Evolutionary conservation across 805 yeast genomes (phyloP).

Genomic region (Kuraishia capsulata): DNA sequence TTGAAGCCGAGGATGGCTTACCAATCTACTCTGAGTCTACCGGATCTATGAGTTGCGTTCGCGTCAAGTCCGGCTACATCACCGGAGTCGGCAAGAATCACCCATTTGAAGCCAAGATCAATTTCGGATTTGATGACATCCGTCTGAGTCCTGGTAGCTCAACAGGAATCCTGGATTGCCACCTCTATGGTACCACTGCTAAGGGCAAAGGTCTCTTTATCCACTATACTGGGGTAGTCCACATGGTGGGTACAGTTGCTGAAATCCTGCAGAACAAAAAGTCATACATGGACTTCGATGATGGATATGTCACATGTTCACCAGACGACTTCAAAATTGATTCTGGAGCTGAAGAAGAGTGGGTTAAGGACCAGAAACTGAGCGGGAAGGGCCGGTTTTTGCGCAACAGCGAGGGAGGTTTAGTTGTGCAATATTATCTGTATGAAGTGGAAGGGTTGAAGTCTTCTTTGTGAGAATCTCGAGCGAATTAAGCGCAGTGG

Average conservation of each 20-base stretch:
- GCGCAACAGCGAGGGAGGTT: conserved; percentile 31
- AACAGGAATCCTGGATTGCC: conserved; percentile 35
- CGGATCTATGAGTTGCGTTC: conserved; percentile 19
- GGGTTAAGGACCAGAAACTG: conserved; percentile 41
- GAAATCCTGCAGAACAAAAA: conserved; percentile 25
- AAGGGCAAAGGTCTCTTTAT: conserved; percentile 31
- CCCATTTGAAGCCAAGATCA: conserved; percentile 29
- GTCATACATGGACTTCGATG: conserved; percentile 27
- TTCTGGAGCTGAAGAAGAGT: conserved; percentile 32
- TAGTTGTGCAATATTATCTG: conserved; percentile 48
- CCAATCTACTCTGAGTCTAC: conserved; percentile 17
- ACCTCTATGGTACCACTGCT: conserved; percentile 34
- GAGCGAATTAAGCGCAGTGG: too few species aligned
- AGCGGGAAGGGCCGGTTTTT: conserved; percentile 54
- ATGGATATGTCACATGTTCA: conserved; percentile 39
- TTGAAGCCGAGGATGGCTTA: conserved; percentile 24
- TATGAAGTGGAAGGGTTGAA: conserved; percentile 22
- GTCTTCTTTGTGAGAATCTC: neutral
- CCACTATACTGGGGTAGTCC: conserved; percentile 40
- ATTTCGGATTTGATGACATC: conserved; percentile 40
- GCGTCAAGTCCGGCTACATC: conserved; percentile 24
- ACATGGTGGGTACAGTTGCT: conserved; percentile 23
- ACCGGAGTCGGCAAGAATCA: conserved; percentile 25
- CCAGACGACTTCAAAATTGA: conserved; percentile 33
- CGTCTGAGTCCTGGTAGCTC: conserved; percentile 21